Evolutionary conservation across 768 basidiomycete species (phyloP).

Genomic region (Macrolepiota fuliginosa): DNA sequence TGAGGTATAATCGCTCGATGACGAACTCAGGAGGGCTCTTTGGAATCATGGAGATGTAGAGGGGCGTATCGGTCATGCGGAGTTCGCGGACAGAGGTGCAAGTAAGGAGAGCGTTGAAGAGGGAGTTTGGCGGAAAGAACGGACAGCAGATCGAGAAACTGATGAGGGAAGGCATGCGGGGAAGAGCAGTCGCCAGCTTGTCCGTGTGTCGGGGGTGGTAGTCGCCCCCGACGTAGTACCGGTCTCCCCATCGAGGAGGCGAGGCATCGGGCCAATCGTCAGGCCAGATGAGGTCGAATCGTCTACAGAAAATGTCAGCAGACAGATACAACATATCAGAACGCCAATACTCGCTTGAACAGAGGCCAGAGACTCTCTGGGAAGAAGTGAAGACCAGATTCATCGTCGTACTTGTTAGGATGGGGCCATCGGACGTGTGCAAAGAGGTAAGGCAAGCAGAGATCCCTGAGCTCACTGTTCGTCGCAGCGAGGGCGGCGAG

Average conservation of each 20-base stretch:
- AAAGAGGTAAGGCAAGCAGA: conserved; percentile 31
- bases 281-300: conserved; percentile 38
- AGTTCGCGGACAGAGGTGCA: conserved; percentile 34
- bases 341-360: conserved; percentile 29
- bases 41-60: conserved; percentile 32
- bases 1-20: conserved; percentile 32
- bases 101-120: conserved; percentile 33
- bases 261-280: conserved; percentile 41
- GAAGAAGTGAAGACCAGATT: conserved; percentile 35
- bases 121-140: conserved; percentile 34
- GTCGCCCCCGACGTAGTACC: conserved; percentile 30
- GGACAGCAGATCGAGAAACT: conserved; percentile 37
- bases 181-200: conserved; percentile 35
- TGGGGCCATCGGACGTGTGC: conserved; percentile 39
- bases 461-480: conserved; percentile 24
- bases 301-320: conserved; percentile 20
- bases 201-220: conserved; percentile 35
- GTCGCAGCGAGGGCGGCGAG: conserved; percentile 25
- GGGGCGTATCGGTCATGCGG: conserved; percentile 36
- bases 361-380: conserved; percentile 35
- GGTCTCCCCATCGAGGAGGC: conserved; percentile 38
- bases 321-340: background rate
- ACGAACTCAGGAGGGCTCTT: conserved; percentile 27
- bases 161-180: conserved; percentile 30
- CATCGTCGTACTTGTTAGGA: conserved; percentile 31